Base-by-base conservation (phyloP, 257 asterid species). In the Lavandula angustifolia region DNA sequence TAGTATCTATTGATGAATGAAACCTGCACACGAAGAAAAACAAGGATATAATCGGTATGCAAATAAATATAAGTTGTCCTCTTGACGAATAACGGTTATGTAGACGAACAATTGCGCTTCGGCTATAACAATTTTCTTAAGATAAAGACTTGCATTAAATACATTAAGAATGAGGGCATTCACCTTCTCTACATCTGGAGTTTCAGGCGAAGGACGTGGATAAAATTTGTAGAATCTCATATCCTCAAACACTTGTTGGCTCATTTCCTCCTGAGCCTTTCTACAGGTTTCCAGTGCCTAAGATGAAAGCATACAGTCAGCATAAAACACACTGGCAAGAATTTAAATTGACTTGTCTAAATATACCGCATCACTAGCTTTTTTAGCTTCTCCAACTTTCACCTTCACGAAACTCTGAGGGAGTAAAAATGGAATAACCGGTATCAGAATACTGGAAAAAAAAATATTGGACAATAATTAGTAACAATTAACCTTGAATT, bases 171-270 rank as follows among this genome's bases (percentile, higher is more conserved):
- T 40, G 64, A 63, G 33, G 31, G 56, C 10, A 64, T 59, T 80
- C 69, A 87, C 97, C 97, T 87, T 89, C 67, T 83, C 88, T 71
- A 90, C 88, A 71, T 90, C 95, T 33, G 97, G 96, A 12, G 92
- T 69, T 49, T 82, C 88, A 1, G 97, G 80, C 14, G 94, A 56
- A 40, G 92, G 7, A 65, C 81, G 89, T 0, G 97, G 99, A 81
- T 92, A 92, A 78, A 87, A 92, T 71, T 92, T 92, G 78, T 78
- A 78, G 70, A 89, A 84, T 44, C 51, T 77, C 88, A 89, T 89
- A 62, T 75, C 80, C 64, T 87, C 78, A 73, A 82, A 81, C 22
- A 95, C 97, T 66, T 80, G 88, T 5, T 43, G 75, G 54, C 88
- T 84, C 99, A 92, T 75, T 68, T 87, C 96, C 22, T 77, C 91